Conservation (phyloP, 768 basidiomycete genomes). For the Russula foetens region DNA sequence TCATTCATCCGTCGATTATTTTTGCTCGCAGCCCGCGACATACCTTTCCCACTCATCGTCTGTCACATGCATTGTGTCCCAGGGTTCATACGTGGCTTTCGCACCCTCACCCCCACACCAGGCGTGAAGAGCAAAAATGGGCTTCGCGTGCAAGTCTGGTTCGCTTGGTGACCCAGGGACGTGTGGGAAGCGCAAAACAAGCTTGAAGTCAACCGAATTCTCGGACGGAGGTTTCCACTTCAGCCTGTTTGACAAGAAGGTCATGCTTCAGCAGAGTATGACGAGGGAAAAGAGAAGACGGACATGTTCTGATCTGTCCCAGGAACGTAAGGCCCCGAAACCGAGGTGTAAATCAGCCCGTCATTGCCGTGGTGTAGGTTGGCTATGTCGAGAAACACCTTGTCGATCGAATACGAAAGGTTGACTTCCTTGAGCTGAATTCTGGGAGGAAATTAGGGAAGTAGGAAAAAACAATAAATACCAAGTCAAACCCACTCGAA, state of each 20-base stretch:
- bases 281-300: constrained; percentile 2
- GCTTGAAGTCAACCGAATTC: constrained; percentile 96
- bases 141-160: constrained; percentile 81
- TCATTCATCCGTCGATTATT: not conserved
- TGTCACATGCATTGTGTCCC: constrained; percentile 75
- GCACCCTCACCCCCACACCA: constrained; percentile 67
- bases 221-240: constrained; percentile 99
- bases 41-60: constrained; percentile 94
- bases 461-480: not conserved
- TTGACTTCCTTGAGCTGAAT: constrained; percentile 84
- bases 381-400: constrained; percentile 85
- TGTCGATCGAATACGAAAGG: constrained; percentile 79
- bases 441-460: constrained; percentile 32
- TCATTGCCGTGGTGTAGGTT: constrained; percentile 86
- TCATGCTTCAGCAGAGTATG: not conserved
- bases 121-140: constrained; percentile 72
- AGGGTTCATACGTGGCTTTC: constrained; percentile 62
- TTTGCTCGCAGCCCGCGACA: constrained; percentile 25
- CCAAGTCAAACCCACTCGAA: constrained; percentile 60
- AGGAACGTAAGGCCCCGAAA: constrained; percentile 66
- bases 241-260: constrained; percentile 44
- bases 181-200: constrained; percentile 89
- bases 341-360: constrained; percentile 94
- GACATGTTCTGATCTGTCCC: constrained; percentile 89
- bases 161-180: constrained; percentile 38